These are phyloP conservation scores for Haplosporangium gracile DNA, from an alignment of 192 early-diverging fungal species.

Conservation along the genomic window DNA sequence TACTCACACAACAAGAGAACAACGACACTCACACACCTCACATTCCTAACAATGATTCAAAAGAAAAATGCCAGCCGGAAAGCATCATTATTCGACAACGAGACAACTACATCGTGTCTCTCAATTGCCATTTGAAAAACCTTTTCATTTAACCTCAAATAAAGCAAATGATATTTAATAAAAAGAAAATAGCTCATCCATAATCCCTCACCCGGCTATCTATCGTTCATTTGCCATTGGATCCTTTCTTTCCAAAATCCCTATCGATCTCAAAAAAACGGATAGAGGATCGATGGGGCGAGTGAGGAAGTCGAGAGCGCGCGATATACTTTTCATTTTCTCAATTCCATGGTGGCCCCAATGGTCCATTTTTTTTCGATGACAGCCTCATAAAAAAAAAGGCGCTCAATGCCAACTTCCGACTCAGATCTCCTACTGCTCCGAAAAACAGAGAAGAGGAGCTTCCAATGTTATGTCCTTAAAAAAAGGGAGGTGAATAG, in stretches of 20 bases:
- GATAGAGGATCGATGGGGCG: background rate
- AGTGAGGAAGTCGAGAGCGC: background rate
- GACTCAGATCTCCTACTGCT: background rate
- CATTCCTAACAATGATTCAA: background rate
- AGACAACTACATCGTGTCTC: too few species aligned
- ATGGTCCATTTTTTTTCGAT: background rate
- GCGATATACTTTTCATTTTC: background rate
- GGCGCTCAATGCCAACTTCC: background rate
- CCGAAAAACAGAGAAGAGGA: background rate
- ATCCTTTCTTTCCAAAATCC: background rate
- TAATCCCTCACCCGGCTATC: background rate
- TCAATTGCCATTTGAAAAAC: too few species aligned
- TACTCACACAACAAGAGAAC: background rate
- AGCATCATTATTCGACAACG: too few species aligned
- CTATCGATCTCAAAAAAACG: background rate
- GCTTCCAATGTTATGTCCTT: background rate
- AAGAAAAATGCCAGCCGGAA: too few species aligned
- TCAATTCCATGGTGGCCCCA: background rate
- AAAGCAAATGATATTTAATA: too few species aligned
- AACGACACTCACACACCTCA: background rate
- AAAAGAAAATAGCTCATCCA: background rate
- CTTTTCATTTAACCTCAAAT: too few species aligned
- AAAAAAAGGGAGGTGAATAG: background rate
- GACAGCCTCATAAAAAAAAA: background rate
- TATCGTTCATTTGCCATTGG: conserved; percentile 5